phyloP scores from a whole-genome alignment of 2,329 filamentous ascomycete species.

The Fonsecaea monophora region DNA sequence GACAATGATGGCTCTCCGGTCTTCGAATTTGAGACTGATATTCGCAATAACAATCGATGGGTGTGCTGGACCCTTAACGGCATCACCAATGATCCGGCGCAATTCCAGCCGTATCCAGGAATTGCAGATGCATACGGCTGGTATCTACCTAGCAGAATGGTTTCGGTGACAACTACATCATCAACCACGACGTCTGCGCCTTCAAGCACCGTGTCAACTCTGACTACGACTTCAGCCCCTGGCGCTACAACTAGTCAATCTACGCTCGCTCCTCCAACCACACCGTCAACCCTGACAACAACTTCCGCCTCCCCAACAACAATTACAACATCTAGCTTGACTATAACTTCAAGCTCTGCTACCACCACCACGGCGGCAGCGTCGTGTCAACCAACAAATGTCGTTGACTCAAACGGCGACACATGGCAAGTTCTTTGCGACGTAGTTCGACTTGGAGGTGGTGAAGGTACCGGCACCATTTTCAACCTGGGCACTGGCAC shows the following conservation, averaged over 20 bases:
- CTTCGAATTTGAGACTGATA: conserved; percentile 18
- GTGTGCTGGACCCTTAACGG: conserved; percentile 20
- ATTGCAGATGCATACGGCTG: conserved; percentile 18
- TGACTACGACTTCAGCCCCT: background rate
- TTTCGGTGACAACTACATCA: conserved; percentile 1
- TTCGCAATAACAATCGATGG: conserved; percentile 14
- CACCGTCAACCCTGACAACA: background rate
- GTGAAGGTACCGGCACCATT: no score
- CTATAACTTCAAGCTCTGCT: background rate
- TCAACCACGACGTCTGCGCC: background rate
- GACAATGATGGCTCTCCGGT: conserved; percentile 15
- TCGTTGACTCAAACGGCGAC: no score
- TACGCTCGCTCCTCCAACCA: background rate
- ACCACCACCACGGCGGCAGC: background rate
- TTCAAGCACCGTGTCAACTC: background rate
- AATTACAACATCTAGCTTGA: background rate
- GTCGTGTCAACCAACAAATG: no score
- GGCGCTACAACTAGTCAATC: background rate
- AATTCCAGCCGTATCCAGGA: conserved; percentile 17
- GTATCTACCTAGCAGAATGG: conserved; percentile 15
- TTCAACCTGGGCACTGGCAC: no score
- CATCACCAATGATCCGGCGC: conserved; percentile 15
- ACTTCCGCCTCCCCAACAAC: background rate
- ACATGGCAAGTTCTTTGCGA: no score
- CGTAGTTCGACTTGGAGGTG: no score